phyloP scores from a whole-genome alignment of 192 early-diverging fungal genomes.

The Gryganskiella cystojenkinii region DNA sequence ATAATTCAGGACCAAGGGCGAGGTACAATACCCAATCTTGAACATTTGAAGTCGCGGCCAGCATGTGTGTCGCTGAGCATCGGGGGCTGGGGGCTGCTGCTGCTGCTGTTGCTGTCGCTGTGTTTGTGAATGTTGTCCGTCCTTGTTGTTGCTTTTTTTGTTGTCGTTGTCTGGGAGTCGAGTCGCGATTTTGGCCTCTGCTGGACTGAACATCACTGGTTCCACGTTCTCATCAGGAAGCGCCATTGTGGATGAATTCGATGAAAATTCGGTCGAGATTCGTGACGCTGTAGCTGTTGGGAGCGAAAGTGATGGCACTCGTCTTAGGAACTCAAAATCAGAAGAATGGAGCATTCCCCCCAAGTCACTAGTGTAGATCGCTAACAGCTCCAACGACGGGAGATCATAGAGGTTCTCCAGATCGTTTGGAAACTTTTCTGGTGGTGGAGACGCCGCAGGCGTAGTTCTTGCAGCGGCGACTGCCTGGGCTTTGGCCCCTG shows the following conservation, averaged over 20 bases:
- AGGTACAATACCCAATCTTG: no score
- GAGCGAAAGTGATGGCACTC: not conserved
- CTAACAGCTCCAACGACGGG: not conserved
- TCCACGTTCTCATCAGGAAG: no score
- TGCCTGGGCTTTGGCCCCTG: not conserved
- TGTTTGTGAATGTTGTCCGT: no score
- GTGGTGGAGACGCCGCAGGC: not conserved
- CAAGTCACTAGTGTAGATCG: not conserved
- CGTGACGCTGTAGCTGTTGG: not conserved
- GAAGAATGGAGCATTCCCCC: not conserved
- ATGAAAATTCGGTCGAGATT: not conserved
- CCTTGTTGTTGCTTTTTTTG: no score
- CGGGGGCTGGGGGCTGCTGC: no score
- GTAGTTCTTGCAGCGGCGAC: not conserved
- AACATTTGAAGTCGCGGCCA: no score
- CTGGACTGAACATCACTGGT: no score
- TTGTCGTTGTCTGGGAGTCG: no score
- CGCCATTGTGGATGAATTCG: not conserved
- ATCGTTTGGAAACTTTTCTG: not conserved
- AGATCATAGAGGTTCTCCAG: not conserved
- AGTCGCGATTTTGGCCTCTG: no score
- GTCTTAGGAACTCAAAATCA: constrained; percentile 5
- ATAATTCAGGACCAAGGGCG: no score
- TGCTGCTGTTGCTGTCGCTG: no score
- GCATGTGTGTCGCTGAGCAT: no score